Base-by-base conservation (phyloP, 2,329 filamentous ascomycete species). In the Epichloe amarillans region DNA sequence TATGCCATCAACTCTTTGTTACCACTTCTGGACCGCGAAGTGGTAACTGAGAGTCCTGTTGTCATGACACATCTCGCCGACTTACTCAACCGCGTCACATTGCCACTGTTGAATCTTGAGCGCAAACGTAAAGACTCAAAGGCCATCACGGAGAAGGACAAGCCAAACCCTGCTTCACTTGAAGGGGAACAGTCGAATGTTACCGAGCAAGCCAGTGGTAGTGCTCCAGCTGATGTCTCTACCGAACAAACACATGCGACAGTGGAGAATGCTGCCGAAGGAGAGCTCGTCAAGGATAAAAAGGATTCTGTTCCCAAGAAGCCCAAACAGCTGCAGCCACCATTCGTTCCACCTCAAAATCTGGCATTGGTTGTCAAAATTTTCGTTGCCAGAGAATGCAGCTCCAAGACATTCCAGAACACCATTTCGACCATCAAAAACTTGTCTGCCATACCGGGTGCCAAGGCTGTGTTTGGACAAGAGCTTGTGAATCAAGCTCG, bases 401-500 rank as follows among this genome's bases (percentile, higher is more conserved):
- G 88, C 62, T 90, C 88, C 55, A 96, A 95, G 73, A 97, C 93
- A 0, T 98, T 98, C 76, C 87, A 93, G 64, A 94, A 97, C 66
- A 97, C 93, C 0, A 79, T 98, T 50, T 93, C 91, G 15, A 94
- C 94, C n/a, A 95, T 98, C 73, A 97, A 95, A 71, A 96, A 97
- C 62, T 77, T 98, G 42, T 97, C 90, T 5, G 84, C 87, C 39
- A 93, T 98, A 54, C 89, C 91, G 15, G 88, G 86, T 12, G 89
- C 91, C 17, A 93, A 94, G 68, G 80, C 86, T 49, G 77, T 88
- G 11, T 97, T 98, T 64, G 93, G 93, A n/a, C 83, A 86, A 58
- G 91, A 98, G 68, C 77, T 98, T 47, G 87, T 95, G 52, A 78
- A 80, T 46, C 91, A 96, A 67, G 90, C 93, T 46, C 86, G 91